Evolutionary conservation across 2,329 filamentous ascomycete genomes (phyloP), one percentile per base, ranked within the genome.

Genomic region (Penicillium olsonii): DNA sequence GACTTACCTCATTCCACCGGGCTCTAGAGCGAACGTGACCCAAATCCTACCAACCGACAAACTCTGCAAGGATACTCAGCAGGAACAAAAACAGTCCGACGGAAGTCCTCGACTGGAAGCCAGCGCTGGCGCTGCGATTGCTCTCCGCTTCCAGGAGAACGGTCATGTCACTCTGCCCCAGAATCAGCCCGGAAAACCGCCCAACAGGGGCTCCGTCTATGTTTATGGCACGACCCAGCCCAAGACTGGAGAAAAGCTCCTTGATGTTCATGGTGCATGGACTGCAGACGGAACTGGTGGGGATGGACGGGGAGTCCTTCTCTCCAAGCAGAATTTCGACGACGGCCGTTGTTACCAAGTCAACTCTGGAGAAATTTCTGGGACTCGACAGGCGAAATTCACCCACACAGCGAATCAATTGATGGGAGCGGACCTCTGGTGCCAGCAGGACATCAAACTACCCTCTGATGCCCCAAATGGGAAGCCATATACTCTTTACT

Each of bases 291-390:
- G 92, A 53, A 87, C 81, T 5, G 91, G 92, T 17, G 92, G 92
- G 18, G 85, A 96, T 67, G 78, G 82, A 41, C 84, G 87, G 34
- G 94, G 94, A 26, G 77, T 78, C 35, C 84, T 97, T 11, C 75
- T 97, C 31, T 84, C 87, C 0, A 87, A 83, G 1, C 85, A 90
- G 60, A 84, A 88, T 75, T 99, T 85, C 68, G 94, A 97, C 63
- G 94, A 99, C 62, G 88, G 87, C 20, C 87, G 90, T 63, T 99
- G 94, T 76, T 91, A 91, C 68, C 88, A 97, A 74, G 71, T 83
- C 63, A 92, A 90, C 68, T 60, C 59, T n/a, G 75, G 75, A 2
- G 45, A 65, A 42, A 84, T 90, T 54, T 85, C 84, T 5, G 62
- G 66, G 12, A 61, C 78, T 48, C 87, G 91, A 49, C 79, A 83